These are phyloP conservation scores for Sporobolomyces phaffii DNA, from an alignment of 768 basidiomycete species.

Conservation along the genomic window DNA sequence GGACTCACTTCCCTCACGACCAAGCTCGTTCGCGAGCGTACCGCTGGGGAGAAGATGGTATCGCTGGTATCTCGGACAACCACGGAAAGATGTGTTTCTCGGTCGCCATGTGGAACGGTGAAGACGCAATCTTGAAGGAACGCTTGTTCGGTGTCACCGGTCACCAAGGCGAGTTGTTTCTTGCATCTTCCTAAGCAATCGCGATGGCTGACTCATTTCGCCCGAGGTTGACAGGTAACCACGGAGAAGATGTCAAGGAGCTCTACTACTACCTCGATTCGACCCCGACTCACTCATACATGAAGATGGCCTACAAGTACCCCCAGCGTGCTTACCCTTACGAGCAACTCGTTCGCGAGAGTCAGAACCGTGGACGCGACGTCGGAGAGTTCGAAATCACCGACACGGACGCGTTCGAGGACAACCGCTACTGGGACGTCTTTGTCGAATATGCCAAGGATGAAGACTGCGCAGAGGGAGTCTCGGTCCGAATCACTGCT, in stretches of 20 bases:
- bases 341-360: conserved; percentile 84
- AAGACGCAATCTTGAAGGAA: conserved; percentile 93
- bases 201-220: not conserved
- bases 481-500: conserved; percentile 87
- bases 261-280: conserved; percentile 98
- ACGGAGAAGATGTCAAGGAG: conserved; percentile 99
- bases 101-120: conserved; percentile 87
- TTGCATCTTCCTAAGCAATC: conserved; percentile 24
- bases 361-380: conserved; percentile 69
- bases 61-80: conserved; percentile 95
- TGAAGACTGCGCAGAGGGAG: conserved; percentile 75
- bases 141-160: conserved; percentile 93
- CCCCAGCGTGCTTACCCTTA: conserved; percentile 89
- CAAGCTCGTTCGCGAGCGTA: conserved; percentile 90
- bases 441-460: conserved; percentile 99
- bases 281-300: conserved; percentile 97
- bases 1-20: conserved; percentile 90
- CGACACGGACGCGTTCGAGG: conserved; percentile 85
- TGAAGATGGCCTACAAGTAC: conserved; percentile 99
- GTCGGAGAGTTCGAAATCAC: conserved; percentile 88
- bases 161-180: conserved; percentile 56
- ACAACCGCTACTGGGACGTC: conserved; percentile 95
- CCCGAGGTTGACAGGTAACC: conserved; percentile 73
- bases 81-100: conserved; percentile 88
- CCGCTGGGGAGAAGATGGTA: conserved; percentile 98